Conservation (phyloP, 1,139 yeast species). For the Kluyveromyces sp. region DNA sequence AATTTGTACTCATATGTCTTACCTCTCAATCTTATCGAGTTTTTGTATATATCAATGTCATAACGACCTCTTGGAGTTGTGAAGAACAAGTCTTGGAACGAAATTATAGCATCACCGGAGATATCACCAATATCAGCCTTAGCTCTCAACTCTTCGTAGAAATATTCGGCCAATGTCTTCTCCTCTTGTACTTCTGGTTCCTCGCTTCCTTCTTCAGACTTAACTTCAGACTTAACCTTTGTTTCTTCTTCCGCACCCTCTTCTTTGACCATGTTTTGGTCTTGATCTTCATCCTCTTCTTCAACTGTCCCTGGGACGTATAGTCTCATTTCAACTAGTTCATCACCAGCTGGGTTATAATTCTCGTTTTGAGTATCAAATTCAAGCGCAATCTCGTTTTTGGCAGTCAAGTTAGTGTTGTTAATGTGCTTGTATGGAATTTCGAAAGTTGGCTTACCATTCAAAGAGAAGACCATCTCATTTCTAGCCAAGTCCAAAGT, state of each 20-base stretch:
- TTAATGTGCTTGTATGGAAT: constrained; percentile 73
- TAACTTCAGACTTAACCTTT: constrained; percentile 27
- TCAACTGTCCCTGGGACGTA: constrained; percentile 77
- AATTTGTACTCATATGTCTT: constrained; percentile 96
- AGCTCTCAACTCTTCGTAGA: constrained; percentile 86
- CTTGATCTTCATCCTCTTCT: constrained; percentile 35
- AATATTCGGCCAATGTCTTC: constrained; percentile 70
- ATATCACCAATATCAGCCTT: constrained; percentile 95
- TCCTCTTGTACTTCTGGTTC: constrained; percentile 36
- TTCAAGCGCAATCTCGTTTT: constrained; percentile 89
- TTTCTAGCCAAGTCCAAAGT: constrained; percentile 85
- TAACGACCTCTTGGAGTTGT: constrained; percentile 98
- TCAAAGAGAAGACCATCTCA: constrained; percentile 78
- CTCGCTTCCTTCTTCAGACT: constrained; percentile 34
- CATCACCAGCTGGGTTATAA: constrained; percentile 82
- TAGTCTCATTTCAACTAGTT: constrained; percentile 87
- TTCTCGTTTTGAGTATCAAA: constrained; percentile 54
- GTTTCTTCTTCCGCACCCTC: constrained; percentile 21
- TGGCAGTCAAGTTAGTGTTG: constrained; percentile 88
- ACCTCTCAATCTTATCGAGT: constrained; percentile 87
- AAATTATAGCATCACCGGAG: constrained; percentile 94
- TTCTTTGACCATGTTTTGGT: constrained; percentile 29
- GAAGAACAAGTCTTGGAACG: constrained; percentile 84
- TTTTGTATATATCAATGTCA: constrained; percentile 89
- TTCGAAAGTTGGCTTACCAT: constrained; percentile 87